Base-by-base conservation (phyloP, 1,284 basidiomycete species). In the Ceratobasidium papillatum region DNA sequence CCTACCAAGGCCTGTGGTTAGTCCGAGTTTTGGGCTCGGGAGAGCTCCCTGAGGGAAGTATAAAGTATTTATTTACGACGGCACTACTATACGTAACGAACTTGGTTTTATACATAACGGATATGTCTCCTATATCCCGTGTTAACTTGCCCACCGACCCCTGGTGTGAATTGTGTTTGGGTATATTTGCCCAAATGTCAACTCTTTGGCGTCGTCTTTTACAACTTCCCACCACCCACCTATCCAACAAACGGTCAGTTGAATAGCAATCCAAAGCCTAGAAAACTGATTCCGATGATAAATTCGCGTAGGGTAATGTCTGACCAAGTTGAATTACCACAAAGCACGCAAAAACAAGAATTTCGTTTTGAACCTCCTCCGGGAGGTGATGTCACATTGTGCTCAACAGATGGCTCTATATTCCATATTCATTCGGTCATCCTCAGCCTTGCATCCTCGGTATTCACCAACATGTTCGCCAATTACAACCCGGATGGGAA, bases 281-380 rank as follows among this genome's bases (percentile, higher is more conserved):
- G n/a, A n/a, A n/a, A n/a, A n/a, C n/a, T n/a, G n/a, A n/a, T n/a
- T n/a, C n/a, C n/a, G n/a, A n/a, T n/a, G n/a, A n/a, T n/a, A n/a
- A n/a, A n/a, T n/a, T n/a, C n/a, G n/a, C n/a, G n/a, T n/a, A n/a
- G n/a, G n/a, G n/a, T n/a, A n/a, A 58, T 58, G 54, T 58, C 54
- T 12, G 19, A 36, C 14, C 27, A 12, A n/a, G 4, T 47, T n/a
- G 45, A 47, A 11, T 19, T n/a, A 11, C 45, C 45, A 19, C 17
- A 32, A 17, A 30, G 8, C 12, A 30, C 17, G 14, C 25, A 58
- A n/a, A n/a, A 22, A 17, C 62, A 3, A 47, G 49, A 30, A 22
- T 72, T 72, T 52, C 11, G 11, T 41, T 72, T 72, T 36, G 56
- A 62, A 36, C 69, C 69, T 34, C 69, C 69, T 41, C 7, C 58